Percentiles rank a stretch among this genome's conserved stretches.
Evolutionary conservation across 495 filamentous ascomycete genomes (phyloP).

Genomic region (Annulohypoxylon moriforme): DNA sequence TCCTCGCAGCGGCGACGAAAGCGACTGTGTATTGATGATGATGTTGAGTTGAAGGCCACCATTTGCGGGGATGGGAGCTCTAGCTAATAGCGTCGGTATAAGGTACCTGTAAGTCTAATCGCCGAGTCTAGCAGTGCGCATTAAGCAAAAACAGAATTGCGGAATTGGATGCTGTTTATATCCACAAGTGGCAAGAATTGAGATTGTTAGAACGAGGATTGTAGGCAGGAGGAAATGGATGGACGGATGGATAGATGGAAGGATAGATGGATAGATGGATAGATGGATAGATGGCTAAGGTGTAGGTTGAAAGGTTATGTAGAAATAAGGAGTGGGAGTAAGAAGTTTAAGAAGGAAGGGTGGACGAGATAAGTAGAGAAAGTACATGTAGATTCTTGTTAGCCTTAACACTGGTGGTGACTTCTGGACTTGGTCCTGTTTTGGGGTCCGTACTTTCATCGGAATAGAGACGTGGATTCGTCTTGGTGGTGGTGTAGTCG

Average conservation of each 20-base stretch:
- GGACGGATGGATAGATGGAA: conserved; percentile 10
- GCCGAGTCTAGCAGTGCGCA: conserved; percentile 22
- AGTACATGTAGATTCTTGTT: background rate
- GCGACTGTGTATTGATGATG: conserved; percentile 1
- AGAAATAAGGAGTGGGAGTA: background rate
- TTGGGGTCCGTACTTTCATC: conserved; percentile 45
- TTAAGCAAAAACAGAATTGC: conserved; percentile 5
- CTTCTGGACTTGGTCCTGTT: conserved; percentile 26
- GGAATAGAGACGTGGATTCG: conserved; percentile 51
- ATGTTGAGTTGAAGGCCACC: conserved; percentile 24
- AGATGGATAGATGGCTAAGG: background rate
- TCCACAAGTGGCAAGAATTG: conserved; percentile 21
- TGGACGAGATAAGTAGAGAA: conserved; percentile 7
- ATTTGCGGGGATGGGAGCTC: conserved; percentile 27
- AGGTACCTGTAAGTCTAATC: conserved; percentile 20
- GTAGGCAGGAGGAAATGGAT: conserved; percentile 8
- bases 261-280: background rate
- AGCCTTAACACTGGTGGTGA: conserved; percentile 40
- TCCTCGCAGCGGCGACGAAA: conserved; percentile 24
- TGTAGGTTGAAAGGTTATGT: background rate
- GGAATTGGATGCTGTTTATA: conserved; percentile 12
- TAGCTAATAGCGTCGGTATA: conserved; percentile 5
- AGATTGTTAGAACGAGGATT: background rate
- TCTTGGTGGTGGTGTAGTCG: conserved; percentile 49
- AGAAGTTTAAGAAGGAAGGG: conserved; percentile 2